Percentiles rank a stretch among this genome's conserved stretches.
These are phyloP conservation scores for Artemisia annua DNA, from an alignment of 129 eudicot genomes.

Conservation along the genomic window DNA sequence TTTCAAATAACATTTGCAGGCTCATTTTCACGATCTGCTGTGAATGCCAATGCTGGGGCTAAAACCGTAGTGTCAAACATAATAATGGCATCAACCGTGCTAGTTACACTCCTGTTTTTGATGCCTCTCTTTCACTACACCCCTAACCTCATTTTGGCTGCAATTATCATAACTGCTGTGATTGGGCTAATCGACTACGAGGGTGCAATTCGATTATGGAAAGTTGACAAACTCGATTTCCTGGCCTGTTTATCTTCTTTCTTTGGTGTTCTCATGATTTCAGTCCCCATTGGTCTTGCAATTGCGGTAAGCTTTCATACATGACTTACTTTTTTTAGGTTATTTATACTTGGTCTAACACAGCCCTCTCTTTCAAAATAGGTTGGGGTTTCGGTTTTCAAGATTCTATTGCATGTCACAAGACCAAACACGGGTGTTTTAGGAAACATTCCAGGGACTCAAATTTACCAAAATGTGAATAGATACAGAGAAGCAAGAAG, in stretches of 20 bases:
- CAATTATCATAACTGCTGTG: constrained; percentile 94
- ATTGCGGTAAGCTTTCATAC: constrained; percentile 61
- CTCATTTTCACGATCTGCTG: constrained; percentile 96
- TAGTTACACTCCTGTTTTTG: constrained; percentile 74
- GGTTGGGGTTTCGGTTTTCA: constrained; percentile 96
- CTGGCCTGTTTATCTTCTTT: constrained; percentile 83
- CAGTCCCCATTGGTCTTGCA: constrained; percentile 91
- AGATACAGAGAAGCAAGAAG: constrained; percentile 85
- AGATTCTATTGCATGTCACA: constrained; percentile 88
- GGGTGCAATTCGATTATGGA: constrained; percentile 67
- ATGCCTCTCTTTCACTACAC: constrained; percentile 93
- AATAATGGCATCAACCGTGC: constrained; percentile 81
- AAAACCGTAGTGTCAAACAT: constrained; percentile 79
- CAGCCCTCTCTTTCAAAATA: constrained; percentile 25
- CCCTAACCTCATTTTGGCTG: constrained; percentile 83
- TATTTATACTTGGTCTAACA: constrained; percentile 2
- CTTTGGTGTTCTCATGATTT: constrained; percentile 87
- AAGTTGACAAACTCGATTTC: constrained; percentile 92
- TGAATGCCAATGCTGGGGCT: constrained; percentile 93
- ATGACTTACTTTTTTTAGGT: neutral
- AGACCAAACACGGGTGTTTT: constrained; percentile 78
- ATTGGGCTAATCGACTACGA: constrained; percentile 85
- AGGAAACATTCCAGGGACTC: constrained; percentile 91
- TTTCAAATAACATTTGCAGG: constrained; percentile 39
- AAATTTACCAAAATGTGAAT: constrained; percentile 58